Percentiles rank a stretch among this genome's conserved stretches.
Evolutionary conservation across 768 basidiomycete species (phyloP).

Genomic region (Grammothele lineata): DNA sequence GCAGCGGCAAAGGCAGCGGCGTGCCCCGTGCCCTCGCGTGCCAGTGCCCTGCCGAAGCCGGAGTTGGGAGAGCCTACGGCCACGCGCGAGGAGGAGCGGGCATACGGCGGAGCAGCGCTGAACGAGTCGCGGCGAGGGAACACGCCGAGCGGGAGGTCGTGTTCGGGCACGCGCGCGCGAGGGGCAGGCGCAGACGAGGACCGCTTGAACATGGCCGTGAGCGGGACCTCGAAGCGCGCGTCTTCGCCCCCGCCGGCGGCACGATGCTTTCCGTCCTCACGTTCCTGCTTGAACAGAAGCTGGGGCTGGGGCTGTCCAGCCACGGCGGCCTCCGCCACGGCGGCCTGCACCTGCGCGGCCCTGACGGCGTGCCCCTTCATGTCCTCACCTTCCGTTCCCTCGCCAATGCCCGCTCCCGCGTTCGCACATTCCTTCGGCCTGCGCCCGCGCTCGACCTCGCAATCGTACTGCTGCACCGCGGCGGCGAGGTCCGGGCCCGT

Average conservation of each 20-base stretch:
- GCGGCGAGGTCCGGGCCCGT: slow-evolving; percentile 56
- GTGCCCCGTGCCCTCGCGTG: background rate
- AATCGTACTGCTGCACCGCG: slow-evolving; percentile 62
- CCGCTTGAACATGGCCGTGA: slow-evolving; percentile 65
- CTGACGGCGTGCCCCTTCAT: slow-evolving; percentile 9
- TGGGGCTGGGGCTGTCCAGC: too few species aligned
- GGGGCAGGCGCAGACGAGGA: slow-evolving; percentile 52
- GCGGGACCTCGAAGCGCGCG: slow-evolving; percentile 41
- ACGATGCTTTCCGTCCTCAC: background rate
- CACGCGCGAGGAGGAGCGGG: slow-evolving; percentile 3
- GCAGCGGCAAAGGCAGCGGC: too few species aligned
- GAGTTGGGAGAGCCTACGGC: too few species aligned
- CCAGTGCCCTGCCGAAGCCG: too few species aligned
- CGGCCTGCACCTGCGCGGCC: background rate
- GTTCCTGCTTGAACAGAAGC: background rate
- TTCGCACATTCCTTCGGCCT: slow-evolving; percentile 24
- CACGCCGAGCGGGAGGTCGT: slow-evolving; percentile 5
- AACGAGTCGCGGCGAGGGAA: slow-evolving; percentile 13
- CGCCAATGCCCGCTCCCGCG: slow-evolving; percentile 8
- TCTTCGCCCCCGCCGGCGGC: slow-evolving; percentile 5
- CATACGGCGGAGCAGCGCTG: slow-evolving; percentile 5
- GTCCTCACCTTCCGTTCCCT: slow-evolving; percentile 6
- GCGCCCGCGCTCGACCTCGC: slow-evolving; percentile 16
- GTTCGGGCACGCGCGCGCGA: slow-evolving; percentile 17
- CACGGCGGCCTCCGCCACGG: too few species aligned